These are phyloP conservation scores for Acrocalymma vagum DNA, from an alignment of 2,329 filamentous ascomycete species.

Conservation along the genomic window DNA sequence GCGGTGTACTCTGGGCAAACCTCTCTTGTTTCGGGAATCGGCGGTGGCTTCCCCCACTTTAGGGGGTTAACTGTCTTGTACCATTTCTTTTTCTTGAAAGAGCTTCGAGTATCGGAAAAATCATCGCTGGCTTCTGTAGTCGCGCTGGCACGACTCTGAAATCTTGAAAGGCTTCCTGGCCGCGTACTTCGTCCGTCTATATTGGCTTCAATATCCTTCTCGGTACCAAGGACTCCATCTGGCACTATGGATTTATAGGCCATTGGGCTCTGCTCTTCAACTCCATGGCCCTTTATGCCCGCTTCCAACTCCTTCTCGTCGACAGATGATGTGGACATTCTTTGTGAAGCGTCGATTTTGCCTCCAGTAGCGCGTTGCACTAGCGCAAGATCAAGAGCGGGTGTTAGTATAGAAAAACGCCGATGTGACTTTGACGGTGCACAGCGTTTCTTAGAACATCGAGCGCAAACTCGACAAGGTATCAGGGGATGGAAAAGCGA, in stretches of 20 bases:
- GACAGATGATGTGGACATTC: conserved; percentile 29
- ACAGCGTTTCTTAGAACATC: too few relatives aligned
- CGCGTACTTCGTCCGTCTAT: conserved; percentile 25
- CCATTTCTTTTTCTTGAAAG: conserved; percentile 63
- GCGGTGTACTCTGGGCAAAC: conserved; percentile 77
- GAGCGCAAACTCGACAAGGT: too few relatives aligned
- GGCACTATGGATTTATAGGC: neutral
- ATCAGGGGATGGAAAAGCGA: too few relatives aligned
- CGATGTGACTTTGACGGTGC: too few relatives aligned
- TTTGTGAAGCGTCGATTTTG: too few relatives aligned
- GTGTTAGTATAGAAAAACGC: too few relatives aligned
- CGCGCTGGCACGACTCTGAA: conserved; percentile 37
- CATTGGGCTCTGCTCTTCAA: too few relatives aligned
- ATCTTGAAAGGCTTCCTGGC: conserved; percentile 32
- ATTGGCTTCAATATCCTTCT: conserved; percentile 39
- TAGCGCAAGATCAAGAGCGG: too few relatives aligned
- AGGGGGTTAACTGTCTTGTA: conserved; percentile 63
- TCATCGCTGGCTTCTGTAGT: conserved; percentile 40
- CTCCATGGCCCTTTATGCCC: too few relatives aligned
- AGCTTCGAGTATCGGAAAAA: conserved; percentile 35
- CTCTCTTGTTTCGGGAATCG: conserved; percentile 61
- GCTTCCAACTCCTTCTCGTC: too few relatives aligned
- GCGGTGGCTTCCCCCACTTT: conserved; percentile 60
- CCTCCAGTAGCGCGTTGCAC: too few relatives aligned
- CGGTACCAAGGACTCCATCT: conserved; percentile 10